phyloP scores from a whole-genome alignment of 1,284 basidiomycete species.

The Polyporus tsugae region DNA sequence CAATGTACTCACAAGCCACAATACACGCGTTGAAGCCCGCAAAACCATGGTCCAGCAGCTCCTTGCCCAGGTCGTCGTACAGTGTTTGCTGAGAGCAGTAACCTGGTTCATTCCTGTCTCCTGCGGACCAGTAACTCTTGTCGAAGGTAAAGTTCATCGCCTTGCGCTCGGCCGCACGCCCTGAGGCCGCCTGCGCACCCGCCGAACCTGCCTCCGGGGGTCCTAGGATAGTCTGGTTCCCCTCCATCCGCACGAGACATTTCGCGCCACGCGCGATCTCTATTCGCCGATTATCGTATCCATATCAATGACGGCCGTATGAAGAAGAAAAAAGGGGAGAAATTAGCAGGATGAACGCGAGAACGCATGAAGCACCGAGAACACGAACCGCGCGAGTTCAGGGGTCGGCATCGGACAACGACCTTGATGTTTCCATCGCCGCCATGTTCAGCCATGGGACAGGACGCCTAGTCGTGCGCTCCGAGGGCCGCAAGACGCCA shows the following conservation, averaged over 20 bases:
- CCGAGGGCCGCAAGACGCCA: conserved; percentile 3
- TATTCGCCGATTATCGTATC: conserved; percentile 43
- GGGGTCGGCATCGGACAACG: conserved; percentile 94
- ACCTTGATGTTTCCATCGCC: conserved; percentile 92
- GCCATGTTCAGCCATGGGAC: conserved; percentile 66
- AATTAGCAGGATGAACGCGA: conserved; percentile 20
- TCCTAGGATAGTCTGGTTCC: conserved; percentile 89
- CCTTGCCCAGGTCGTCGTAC: conserved; percentile 94
- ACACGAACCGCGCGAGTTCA: conserved; percentile 87
- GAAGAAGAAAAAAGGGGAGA: conserved; percentile 5
- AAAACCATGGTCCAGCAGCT: conserved; percentile 95
- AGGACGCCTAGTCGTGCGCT: conserved; percentile 13
- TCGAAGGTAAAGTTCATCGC: conserved; percentile 92
- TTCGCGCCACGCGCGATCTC: conserved; percentile 93
- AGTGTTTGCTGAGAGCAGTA: conserved; percentile 95
- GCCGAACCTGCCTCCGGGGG: conserved; percentile 82
- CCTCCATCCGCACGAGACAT: conserved; percentile 91
- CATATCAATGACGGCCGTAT: background rate
- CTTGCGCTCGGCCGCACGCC: conserved; percentile 88
- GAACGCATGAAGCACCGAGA: conserved; percentile 18
- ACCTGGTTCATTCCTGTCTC: conserved; percentile 83
- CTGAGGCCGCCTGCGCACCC: conserved; percentile 63
- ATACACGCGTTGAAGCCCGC: conserved; percentile 98
- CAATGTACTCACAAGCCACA: conserved; percentile 84
- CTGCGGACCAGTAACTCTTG: conserved; percentile 96